Evolutionary conservation across 2,329 filamentous ascomycete genomes (phyloP).

Genomic region (Lasiodiplodia sp.): DNA sequence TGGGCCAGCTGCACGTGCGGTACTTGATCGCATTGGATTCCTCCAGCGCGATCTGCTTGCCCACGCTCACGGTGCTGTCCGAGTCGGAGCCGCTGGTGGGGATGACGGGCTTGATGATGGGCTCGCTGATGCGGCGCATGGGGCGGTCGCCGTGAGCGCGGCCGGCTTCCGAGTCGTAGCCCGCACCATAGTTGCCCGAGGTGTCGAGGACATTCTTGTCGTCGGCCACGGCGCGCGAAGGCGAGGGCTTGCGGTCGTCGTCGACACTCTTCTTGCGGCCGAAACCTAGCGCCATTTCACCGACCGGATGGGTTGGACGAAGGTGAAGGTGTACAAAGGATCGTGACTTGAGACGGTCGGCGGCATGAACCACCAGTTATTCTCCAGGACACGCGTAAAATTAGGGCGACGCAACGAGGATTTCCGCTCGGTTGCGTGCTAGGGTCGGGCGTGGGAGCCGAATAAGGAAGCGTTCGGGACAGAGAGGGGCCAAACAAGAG

Average conservation of each 20-base stretch:
- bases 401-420: conserved; percentile 27
- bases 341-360: conserved; percentile 40
- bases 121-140: conserved; percentile 52
- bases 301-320: conserved; percentile 54
- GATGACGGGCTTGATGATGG: conserved; percentile 45
- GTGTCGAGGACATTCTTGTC: conserved; percentile 22
- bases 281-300: conserved; percentile 61
- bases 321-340: conserved; percentile 49
- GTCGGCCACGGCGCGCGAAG: conserved; percentile 21
- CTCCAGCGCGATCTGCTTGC: conserved; percentile 78
- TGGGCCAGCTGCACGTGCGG: conserved; percentile 91
- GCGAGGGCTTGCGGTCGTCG: conserved; percentile 24
- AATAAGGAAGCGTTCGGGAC: neutral
- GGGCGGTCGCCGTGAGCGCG: conserved; percentile 43
- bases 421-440: conserved; percentile 31
- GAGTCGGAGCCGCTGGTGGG: conserved; percentile 44
- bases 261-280: conserved; percentile 28
- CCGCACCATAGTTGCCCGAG: conserved; percentile 9
- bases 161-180: conserved; percentile 39
- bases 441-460: neutral
- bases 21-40: conserved; percentile 85
- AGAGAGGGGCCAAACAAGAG: neutral
- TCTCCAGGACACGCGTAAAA: neutral
- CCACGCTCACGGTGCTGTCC: conserved; percentile 55
- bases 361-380: conserved; percentile 48